Evolutionary conservation across 2,329 filamentous ascomycete genomes (phyloP).

Genomic region (Ceratocystis alfenasii): DNA sequence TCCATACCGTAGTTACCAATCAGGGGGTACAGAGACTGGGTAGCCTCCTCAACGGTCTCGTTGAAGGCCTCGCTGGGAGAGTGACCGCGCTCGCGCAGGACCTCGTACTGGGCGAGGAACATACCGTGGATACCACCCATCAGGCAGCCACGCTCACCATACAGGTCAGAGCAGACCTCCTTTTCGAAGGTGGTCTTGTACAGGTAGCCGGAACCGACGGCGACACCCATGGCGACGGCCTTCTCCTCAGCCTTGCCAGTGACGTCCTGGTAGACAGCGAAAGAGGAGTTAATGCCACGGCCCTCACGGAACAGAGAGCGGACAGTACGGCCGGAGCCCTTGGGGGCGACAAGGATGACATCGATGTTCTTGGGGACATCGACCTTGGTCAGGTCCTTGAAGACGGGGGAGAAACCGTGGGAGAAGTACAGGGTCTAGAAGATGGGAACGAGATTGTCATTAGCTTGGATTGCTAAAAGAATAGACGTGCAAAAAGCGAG

Average conservation of each 20-base stretch:
- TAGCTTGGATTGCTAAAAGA: not conserved
- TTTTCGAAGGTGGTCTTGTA: slow-evolving; percentile 99
- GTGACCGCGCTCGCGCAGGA: slow-evolving; percentile 97
- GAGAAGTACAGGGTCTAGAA: slow-evolving; percentile 96
- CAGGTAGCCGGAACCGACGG: slow-evolving; percentile 93
- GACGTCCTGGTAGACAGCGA: slow-evolving; percentile 97
- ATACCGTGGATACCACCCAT: slow-evolving; percentile 99
- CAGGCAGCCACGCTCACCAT: slow-evolving; percentile 98
- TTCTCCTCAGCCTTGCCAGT: slow-evolving; percentile 97
- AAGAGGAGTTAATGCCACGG: slow-evolving; percentile 98
- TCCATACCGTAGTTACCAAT: slow-evolving; percentile 98
- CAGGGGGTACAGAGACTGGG: slow-evolving; percentile 92
- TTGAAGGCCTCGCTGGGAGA: slow-evolving; percentile 98
- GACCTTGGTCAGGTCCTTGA: slow-evolving; percentile 99
- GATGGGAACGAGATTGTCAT: not conserved
- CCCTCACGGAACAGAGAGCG: slow-evolving; percentile 98
- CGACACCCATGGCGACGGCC: slow-evolving; percentile 90
- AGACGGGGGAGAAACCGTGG: slow-evolving; percentile 99
- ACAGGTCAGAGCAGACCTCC: slow-evolving; percentile 99
- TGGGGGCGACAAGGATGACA: slow-evolving; percentile 98
- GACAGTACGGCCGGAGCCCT: slow-evolving; percentile 97
- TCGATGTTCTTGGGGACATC: slow-evolving; percentile 92
- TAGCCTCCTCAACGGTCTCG: slow-evolving; percentile 99
- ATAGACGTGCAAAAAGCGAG: not conserved
- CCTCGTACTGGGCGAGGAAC: slow-evolving; percentile 99